A percentile compares a stretch with the other conserved stretches of the same genome.
Evolutionary conservation across 2,329 filamentous ascomycete genomes (phyloP).

Genomic region (Ilyonectria sp.): DNA sequence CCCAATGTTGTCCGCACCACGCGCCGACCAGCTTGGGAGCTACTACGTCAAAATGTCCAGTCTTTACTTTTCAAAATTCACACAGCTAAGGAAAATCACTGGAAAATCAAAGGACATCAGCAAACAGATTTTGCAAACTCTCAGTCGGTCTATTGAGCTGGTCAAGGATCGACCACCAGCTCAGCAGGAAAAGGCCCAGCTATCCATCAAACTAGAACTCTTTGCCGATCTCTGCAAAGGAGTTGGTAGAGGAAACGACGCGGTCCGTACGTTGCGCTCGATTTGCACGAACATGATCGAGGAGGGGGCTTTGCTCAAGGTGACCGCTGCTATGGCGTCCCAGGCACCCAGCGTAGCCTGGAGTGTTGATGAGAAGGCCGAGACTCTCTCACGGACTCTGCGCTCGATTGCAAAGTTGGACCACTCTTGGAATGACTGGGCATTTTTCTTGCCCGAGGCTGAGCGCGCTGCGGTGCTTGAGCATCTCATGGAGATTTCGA

Average conservation of each 20-base stretch:
- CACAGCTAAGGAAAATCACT: slow-evolving; percentile 63
- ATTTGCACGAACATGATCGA: slow-evolving; percentile 75
- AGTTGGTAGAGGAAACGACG: slow-evolving; percentile 68
- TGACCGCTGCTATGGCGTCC: slow-evolving; percentile 65
- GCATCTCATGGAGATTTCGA: slow-evolving; percentile 69
- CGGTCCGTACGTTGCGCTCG: slow-evolving; percentile 70
- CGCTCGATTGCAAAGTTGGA: slow-evolving; percentile 73
- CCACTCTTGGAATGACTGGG: slow-evolving; percentile 70
- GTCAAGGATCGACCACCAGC: slow-evolving; percentile 67
- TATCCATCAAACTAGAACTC: slow-evolving; percentile 76
- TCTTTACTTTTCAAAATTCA: slow-evolving; percentile 77
- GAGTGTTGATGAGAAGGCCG: slow-evolving; percentile 64
- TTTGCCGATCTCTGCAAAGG: slow-evolving; percentile 74
- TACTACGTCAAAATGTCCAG: slow-evolving; percentile 79
- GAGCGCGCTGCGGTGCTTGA: slow-evolving; percentile 73
- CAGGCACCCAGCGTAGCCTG: slow-evolving; percentile 69
- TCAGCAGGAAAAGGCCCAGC: slow-evolving; percentile 73
- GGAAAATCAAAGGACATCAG: slow-evolving; percentile 55
- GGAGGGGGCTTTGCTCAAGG: slow-evolving; percentile 67
- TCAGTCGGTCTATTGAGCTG: slow-evolving; percentile 76
- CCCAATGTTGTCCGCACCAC: slow-evolving; percentile 48
- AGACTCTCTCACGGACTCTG: slow-evolving; percentile 71
- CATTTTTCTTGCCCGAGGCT: slow-evolving; percentile 64
- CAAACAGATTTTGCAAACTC: slow-evolving; percentile 66
- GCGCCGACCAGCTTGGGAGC: slow-evolving; percentile 54